Percentiles rank a stretch among this genome's conserved stretches.
These are phyloP conservation scores for Penicillium angulare DNA, from an alignment of 495 filamentous ascomycete species.

Conservation along the genomic window DNA sequence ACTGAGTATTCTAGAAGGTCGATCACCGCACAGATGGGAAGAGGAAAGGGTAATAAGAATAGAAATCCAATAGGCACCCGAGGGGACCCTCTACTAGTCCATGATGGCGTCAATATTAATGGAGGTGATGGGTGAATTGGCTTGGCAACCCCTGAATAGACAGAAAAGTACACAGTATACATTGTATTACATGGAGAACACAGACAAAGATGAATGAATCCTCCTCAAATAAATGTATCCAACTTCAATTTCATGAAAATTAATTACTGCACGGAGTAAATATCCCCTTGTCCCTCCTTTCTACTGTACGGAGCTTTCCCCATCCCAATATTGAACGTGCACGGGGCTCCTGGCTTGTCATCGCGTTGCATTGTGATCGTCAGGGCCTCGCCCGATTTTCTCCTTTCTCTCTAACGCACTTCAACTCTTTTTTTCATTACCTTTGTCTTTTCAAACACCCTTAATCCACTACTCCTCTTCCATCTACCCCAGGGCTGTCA, in stretches of 20 bases:
- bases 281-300: neutral
- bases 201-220: too few species aligned
- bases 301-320: neutral
- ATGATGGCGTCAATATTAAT: neutral
- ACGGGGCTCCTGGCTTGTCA: conserved; percentile 18
- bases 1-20: conserved; percentile 8
- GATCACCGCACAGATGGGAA: too few species aligned
- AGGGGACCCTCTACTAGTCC: neutral
- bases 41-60: neutral
- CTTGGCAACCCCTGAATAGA: conserved; percentile 19
- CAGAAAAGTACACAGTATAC: neutral
- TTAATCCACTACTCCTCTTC: conserved; percentile 3
- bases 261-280: neutral
- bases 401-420: conserved; percentile 18
- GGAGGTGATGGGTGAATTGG: conserved; percentile 4
- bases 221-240: too few species aligned
- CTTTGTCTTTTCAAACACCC: neutral
- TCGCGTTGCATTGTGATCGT: conserved; percentile 27
- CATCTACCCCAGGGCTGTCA: conserved; percentile 32
- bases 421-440: conserved; percentile 8
- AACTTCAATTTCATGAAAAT: too few species aligned
- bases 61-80: neutral
- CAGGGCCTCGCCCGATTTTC: conserved; percentile 28
- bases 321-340: conserved; percentile 10
- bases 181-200: neutral